Evolutionary conservation across 257 asterid species (phyloP), one percentile per base, ranked within the genome.

Genomic region (Rubia yunnanensis): DNA sequence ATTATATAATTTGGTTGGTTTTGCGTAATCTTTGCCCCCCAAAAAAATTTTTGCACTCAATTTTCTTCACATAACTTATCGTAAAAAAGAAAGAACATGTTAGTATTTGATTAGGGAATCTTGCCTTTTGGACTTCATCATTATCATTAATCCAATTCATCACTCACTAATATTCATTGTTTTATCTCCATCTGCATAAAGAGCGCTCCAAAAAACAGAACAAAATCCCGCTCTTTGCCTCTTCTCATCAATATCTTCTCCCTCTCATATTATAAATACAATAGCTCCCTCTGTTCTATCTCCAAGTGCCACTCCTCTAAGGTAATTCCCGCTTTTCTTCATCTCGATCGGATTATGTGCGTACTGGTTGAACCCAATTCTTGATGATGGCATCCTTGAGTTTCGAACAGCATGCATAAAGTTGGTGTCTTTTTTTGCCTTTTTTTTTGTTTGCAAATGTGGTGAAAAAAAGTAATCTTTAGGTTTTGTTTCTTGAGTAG

Each of bases 111-210:
- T 39, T 36, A 13, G 34, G 23, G 13, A 62, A 60, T 60, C 64
- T 34, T 34, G 4, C 46, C 5, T 32, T 32, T 20, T 31, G 41
- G 22, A 3, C 36, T 32, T 6, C 36, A 32, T 32, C 6, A 15
- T n/a, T n/a, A n/a, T n/a, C n/a, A 32, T 32, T 60, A 17, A n/a
- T 31, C 48, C 30, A 44, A 56, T 34, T 61, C 52, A 10, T 7
- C 31, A 46, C 23, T 27, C 58, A 50, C 24, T 13, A 44, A 4
- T 65, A 31, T 49, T 38, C 57, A 20, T 6, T 24, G 15, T 3
- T 8, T 69, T 70, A 57, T 49, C 70, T 32, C 64, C 36, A 36
- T 53, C 32, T 61, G 30, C 66, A 31, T n/a, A 26, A 39, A 20
- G 55, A 52, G 64, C 36, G 26, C 30, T 44, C 18, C 61, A 54